Evolutionary conservation across 1,284 basidiomycete species (phyloP).

Genomic region (Marasmius oreades): DNA sequence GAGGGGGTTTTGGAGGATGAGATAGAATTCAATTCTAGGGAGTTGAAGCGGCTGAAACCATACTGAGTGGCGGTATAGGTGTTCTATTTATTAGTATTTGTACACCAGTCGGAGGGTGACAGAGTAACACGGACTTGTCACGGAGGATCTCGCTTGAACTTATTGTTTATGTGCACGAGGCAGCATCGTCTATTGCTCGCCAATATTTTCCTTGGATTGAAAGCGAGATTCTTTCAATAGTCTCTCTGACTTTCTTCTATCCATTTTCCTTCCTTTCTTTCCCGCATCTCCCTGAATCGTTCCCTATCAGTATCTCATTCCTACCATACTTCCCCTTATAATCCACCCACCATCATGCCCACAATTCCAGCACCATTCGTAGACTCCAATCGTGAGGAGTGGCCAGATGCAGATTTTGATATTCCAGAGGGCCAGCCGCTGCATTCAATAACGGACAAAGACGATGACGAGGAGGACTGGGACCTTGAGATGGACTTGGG

Average conservation of each 20-base stretch:
- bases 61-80: constrained; percentile 35
- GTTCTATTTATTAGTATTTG: constrained; percentile 1
- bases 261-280: constrained; percentile 21
- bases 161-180: constrained; percentile 27
- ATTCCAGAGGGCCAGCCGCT: constrained; percentile 69
- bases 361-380: constrained; percentile 57
- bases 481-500: constrained; percentile 71
- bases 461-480: constrained; percentile 73
- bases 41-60: constrained; percentile 61
- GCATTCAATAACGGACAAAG: constrained; percentile 59
- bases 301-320: constrained; percentile 8
- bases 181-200: constrained; percentile 4
- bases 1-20: constrained; percentile 46
- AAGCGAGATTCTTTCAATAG: constrained; percentile 5
- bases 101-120: not conserved
- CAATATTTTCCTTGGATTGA: not conserved
- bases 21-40: constrained; percentile 56
- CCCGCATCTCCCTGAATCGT: constrained; percentile 9
- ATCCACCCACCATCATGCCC: constrained; percentile 40
- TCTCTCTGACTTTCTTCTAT: constrained; percentile 8
- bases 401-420: constrained; percentile 82
- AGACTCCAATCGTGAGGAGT: constrained; percentile 62
- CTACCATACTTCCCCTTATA: constrained; percentile 17
- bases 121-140: not conserved
- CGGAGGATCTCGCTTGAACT: not conserved